Conservation (phyloP, 768 basidiomycete genomes). For the Suillus spraguei region DNA sequence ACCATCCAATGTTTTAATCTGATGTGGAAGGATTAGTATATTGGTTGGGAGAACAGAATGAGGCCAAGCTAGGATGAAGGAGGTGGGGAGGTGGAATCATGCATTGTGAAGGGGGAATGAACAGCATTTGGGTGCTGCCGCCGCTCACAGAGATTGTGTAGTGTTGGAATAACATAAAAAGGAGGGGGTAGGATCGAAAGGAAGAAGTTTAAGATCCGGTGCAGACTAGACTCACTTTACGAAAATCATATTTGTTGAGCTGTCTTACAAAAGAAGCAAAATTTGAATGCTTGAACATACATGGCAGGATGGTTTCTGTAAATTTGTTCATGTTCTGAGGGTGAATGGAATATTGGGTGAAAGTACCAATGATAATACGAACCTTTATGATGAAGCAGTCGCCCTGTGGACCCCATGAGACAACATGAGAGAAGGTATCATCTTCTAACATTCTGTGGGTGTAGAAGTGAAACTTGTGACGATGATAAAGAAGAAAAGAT, state of each 20-base stretch:
- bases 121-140: too few species aligned
- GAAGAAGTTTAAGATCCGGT: slow-evolving; percentile 8
- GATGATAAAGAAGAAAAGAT: slow-evolving; percentile 20
- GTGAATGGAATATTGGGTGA: slow-evolving; percentile 11
- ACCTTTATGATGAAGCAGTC: slow-evolving; percentile 91
- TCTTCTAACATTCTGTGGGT: slow-evolving; percentile 86
- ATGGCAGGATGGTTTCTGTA: slow-evolving; percentile 86
- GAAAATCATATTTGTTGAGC: slow-evolving; percentile 96
- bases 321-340: slow-evolving; percentile 91
- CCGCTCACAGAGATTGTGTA: too few species aligned
- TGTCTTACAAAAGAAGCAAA: slow-evolving; percentile 93
- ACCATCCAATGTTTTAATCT: slow-evolving; percentile 86
- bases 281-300: slow-evolving; percentile 94
- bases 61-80: too few species aligned
- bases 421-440: slow-evolving; percentile 66
- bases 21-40: neutral
- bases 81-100: neutral
- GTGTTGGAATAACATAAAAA: too few species aligned
- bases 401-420: slow-evolving; percentile 82
- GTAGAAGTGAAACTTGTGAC: neutral
- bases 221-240: slow-evolving; percentile 59
- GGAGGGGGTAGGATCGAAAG: too few species aligned
- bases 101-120: neutral
- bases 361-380: slow-evolving; percentile 9
- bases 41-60: neutral